These are phyloP conservation scores for Calonectria hongkongensis DNA, from an alignment of 2,329 filamentous ascomycete genomes.

Conservation along the genomic window DNA sequence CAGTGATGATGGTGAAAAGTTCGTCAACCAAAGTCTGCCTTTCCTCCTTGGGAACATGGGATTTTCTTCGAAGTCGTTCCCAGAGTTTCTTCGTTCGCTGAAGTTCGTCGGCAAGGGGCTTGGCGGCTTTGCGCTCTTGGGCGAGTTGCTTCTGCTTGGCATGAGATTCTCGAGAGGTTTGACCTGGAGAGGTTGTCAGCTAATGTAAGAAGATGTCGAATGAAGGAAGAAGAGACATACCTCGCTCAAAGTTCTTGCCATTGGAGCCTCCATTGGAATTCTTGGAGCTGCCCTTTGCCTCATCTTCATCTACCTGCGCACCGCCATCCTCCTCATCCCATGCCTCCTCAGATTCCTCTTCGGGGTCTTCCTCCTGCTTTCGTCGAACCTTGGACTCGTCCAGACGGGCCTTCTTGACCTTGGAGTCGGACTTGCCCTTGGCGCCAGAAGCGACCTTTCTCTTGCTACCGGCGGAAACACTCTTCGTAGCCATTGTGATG, in stretches of 20 bases:
- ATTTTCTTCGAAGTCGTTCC: conserved; percentile 95
- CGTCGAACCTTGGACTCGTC: conserved; percentile 57
- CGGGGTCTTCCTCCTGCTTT: conserved; percentile 64
- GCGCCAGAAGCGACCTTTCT: conserved; percentile 70
- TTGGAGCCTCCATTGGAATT: conserved; percentile 57
- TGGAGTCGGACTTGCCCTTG: conserved; percentile 66
- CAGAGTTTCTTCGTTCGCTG: conserved; percentile 95
- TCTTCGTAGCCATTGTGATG: conserved; percentile 69
- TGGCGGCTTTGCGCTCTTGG: conserved; percentile 91
- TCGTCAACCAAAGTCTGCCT: conserved; percentile 90
- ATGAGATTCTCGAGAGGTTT: conserved; percentile 89
- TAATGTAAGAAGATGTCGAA: conserved; percentile 8
- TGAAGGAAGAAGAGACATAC: conserved; percentile 55
- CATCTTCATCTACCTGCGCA: conserved; percentile 65
- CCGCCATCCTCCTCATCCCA: conserved; percentile 74
- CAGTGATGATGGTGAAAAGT: conserved; percentile 93
- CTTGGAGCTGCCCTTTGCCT: conserved; percentile 60
- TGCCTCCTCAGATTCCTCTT: conserved; percentile 65
- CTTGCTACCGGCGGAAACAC: conserved; percentile 70
- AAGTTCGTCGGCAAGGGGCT: conserved; percentile 93
- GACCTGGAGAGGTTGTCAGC: conserved; percentile 63
- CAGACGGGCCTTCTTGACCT: conserved; percentile 72
- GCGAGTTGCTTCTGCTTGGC: conserved; percentile 93
- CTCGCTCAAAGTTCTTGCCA: conserved; percentile 65
- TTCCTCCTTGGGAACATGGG: conserved; percentile 92